Base-by-base conservation (phyloP, 2,329 filamentous ascomycete genomes). In the Lasiodiplodia theobromae region DNA sequence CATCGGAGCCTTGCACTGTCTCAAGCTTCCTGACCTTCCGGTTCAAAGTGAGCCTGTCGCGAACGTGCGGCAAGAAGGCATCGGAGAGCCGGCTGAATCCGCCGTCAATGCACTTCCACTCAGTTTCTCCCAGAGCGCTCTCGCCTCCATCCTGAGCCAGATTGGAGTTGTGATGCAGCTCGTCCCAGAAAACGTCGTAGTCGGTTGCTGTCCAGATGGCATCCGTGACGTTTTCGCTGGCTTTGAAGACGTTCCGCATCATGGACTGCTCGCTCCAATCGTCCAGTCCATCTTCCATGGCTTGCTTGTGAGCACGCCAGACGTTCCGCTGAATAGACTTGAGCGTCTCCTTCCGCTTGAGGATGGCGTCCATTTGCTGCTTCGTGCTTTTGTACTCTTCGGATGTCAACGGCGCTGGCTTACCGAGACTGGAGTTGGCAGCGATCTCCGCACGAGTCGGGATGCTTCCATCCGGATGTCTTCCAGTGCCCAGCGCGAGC, bases 171-270 rank as follows among this genome's bases (percentile, higher is more conserved):
- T 65, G 62, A 12, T 38, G 31, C 47, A 65, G 28, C 49, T 65
- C 62, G 16, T 65, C 62, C 62, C 62, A 65, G 34, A 65, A 65
- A 1, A 65, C 62, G 62, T 65, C 49, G 47, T 65, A 65, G 62
- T 65, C 62, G 18, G n/a, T 23, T 8, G 62, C 62, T 3, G 62
- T 65, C 62, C 62, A 65, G 49, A 65, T 65, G 2, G 62, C 49
- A n/a, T 65, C 62, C 5, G 62, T 65, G 31, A 28, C 16, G 31
- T 65, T 40, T 37, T 65, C 62, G 21, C 49, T 40, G n/a, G 62
- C 62, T 6, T 65, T 51, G 49, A 65, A 44, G n/a, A 40, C 49
- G 49, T 65, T 21, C 14, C 62, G 62, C 47, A 65, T 40, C 62
- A 65, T 53, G 1, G 49, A n/a, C 4, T 65, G 62, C 34, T 65